Base-by-base conservation (phyloP, 192 early-diverging fungal species). In the Backusella tuberculispora region DNA sequence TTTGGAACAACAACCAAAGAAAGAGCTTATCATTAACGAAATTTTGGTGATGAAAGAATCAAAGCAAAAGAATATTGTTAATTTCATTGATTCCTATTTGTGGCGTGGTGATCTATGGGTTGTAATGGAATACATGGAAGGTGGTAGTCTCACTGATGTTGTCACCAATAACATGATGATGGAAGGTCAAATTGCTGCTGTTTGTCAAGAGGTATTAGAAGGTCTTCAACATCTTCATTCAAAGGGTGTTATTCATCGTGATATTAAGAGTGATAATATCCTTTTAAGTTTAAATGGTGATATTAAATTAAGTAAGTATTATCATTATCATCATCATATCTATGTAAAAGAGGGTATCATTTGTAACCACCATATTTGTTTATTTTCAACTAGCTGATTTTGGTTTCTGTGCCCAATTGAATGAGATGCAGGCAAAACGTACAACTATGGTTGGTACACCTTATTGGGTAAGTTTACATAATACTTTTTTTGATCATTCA, bases 81-180 rank as follows among this genome's bases (percentile, higher is more conserved):
- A 97, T 81, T 97, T 90, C 80, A 85, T 94, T 71, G 95, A 96
- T 83, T 86, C 90, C 26, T 97, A 91, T 80, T 79, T 97, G 48
- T 87, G 92, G 72, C 88, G 88, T 76, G 86, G 84, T 13, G 95
- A 96, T 56, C 85, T 97, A 70, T 97, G 96, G 96, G 92, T 97
- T 12, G 89, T 97, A 44, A 94, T 97, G 93, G 96, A 97, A 83
- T 93, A 92, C 79, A 97, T 97, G 96, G 96, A 97, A 80, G 96
- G 94, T 38, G 96, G 96, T 15, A 85, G 92, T 41, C 82, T 97
- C 76, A 97, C 94, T 12, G 95, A 97, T 65, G 90, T 96, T 48
- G 95, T 97, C 71, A 92, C 90, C 77, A 94, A 94, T 83, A 93
- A 88, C 78, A 86, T 86, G 80, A 86, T 97, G 90, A 91, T 87